These are phyloP conservation scores for Zelopaecilomyces penicillatus DNA, from an alignment of 2,329 filamentous ascomycete species.

Conservation along the genomic window DNA sequence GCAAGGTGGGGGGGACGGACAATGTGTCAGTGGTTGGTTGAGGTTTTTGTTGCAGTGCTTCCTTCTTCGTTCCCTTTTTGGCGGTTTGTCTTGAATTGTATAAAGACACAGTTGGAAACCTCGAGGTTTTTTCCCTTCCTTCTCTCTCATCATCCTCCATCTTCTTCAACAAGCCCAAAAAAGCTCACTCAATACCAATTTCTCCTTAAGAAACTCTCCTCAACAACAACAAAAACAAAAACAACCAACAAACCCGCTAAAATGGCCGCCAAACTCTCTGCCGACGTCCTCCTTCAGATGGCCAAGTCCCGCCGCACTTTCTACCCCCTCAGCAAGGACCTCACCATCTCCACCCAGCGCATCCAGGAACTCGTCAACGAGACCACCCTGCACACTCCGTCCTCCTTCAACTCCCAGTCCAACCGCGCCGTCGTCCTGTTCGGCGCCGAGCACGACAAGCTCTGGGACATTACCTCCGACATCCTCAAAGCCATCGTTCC, in stretches of 20 bases:
- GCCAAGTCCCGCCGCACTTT: constrained; percentile 59
- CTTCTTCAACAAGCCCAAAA: constrained; percentile 1
- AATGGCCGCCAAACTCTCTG: constrained; percentile 35
- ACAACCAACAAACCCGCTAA: constrained; percentile 20
- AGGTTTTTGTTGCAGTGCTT: no score
- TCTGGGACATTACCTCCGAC: constrained; percentile 69
- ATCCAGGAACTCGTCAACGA: constrained; percentile 58
- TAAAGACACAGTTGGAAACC: no score
- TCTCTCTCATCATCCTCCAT: neutral
- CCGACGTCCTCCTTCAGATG: constrained; percentile 51
- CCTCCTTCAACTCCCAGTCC: constrained; percentile 82
- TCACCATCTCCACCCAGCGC: constrained; percentile 41
- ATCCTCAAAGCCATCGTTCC: constrained; percentile 49
- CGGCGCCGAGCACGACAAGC: constrained; percentile 73
- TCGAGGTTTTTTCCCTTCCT: constrained; percentile 3
- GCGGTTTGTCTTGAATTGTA: no score
- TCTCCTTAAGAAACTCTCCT: neutral
- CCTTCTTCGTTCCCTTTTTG: no score
- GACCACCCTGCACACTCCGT: constrained; percentile 62
- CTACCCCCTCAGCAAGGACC: constrained; percentile 60
- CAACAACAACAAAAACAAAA: constrained; percentile 15
- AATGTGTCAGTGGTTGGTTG: no score
- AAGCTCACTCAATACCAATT: constrained; percentile 7
- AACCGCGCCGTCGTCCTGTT: constrained; percentile 72
- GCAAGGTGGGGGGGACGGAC: no score